These are phyloP conservation scores for Tricholoma matsutake DNA, from an alignment of 768 basidiomycete species.

Conservation along the genomic window DNA sequence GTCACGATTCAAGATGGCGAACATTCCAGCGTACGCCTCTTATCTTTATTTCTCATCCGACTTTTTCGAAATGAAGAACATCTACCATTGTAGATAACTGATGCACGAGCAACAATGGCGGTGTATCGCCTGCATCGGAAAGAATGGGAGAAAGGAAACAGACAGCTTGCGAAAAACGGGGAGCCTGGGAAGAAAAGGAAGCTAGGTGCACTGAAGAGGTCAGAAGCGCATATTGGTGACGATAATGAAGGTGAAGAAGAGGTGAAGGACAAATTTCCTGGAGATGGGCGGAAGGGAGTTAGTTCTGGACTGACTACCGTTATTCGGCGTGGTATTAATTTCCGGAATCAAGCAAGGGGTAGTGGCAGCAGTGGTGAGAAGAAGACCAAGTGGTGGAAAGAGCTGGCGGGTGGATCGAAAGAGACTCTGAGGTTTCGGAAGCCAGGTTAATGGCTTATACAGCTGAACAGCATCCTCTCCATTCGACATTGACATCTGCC, in stretches of 20 bases:
- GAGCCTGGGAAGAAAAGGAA: conserved; percentile 20
- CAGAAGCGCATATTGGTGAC: conserved; percentile 12
- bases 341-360: conserved; percentile 6
- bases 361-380: conserved; percentile 5
- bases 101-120: conserved; percentile 95
- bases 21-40: conserved; percentile 76
- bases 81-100: conserved; percentile 63
- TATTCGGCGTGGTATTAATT: conserved; percentile 27
- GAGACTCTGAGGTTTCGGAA: conserved; percentile 17
- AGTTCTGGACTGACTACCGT: conserved; percentile 61
- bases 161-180: conserved; percentile 16
- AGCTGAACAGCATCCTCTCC: not conserved
- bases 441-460: not conserved
- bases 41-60: not conserved
- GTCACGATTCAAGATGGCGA: conserved; percentile 84
- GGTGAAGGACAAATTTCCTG: conserved; percentile 30
- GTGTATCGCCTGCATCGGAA: conserved; percentile 80
- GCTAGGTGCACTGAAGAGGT: conserved; percentile 12
- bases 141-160: conserved; percentile 71
- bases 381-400: conserved; percentile 46
- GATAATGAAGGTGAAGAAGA: conserved; percentile 8
- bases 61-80: not conserved
- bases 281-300: conserved; percentile 58
- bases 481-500: no score
- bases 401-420: conserved; percentile 28